Percentiles rank a stretch among this genome's conserved stretches.
These are phyloP conservation scores for Endotrypanum monterogeii DNA, from an alignment of 208 protist genomes.

Conservation along the genomic window DNA sequence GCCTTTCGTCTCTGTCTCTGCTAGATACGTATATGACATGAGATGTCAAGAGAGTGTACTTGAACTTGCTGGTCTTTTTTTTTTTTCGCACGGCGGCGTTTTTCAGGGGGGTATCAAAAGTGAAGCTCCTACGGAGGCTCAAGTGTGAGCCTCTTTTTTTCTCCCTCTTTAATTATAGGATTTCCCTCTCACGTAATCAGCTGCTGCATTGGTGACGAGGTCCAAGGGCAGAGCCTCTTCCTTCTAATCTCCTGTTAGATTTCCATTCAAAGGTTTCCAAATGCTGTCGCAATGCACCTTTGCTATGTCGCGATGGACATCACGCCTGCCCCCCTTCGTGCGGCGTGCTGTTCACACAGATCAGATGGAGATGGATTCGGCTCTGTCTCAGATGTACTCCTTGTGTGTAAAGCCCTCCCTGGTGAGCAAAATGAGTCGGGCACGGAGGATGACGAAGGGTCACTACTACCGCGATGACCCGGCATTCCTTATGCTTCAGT, in stretches of 20 bases:
- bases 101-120: not conserved
- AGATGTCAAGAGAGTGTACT: not conserved
- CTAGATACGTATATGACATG: not conserved
- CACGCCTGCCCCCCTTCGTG: slow-evolving; percentile 70
- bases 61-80: slow-evolving; percentile 12
- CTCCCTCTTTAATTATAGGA: not conserved
- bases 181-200: not conserved
- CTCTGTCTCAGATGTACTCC: slow-evolving; percentile 91
- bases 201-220: not conserved
- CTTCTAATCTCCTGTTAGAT: not conserved
- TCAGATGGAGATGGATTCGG: slow-evolving; percentile 94
- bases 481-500: slow-evolving; percentile 94
- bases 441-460: slow-evolving; percentile 96
- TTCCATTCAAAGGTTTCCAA: not conserved
- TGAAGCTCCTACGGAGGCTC: not conserved
- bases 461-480: slow-evolving; percentile 97
- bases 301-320: slow-evolving; percentile 62
- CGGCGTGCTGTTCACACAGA: slow-evolving; percentile 81
- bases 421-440: slow-evolving; percentile 88
- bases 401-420: slow-evolving; percentile 76
- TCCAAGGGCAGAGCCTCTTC: not conserved
- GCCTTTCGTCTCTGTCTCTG: slow-evolving; percentile 11
- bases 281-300: slow-evolving; percentile 30
- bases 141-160: not conserved
- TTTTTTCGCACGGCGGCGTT: slow-evolving; percentile 8